Conservation (phyloP, 495 filamentous ascomycete genomes). For the Tuber indicum region DNA sequence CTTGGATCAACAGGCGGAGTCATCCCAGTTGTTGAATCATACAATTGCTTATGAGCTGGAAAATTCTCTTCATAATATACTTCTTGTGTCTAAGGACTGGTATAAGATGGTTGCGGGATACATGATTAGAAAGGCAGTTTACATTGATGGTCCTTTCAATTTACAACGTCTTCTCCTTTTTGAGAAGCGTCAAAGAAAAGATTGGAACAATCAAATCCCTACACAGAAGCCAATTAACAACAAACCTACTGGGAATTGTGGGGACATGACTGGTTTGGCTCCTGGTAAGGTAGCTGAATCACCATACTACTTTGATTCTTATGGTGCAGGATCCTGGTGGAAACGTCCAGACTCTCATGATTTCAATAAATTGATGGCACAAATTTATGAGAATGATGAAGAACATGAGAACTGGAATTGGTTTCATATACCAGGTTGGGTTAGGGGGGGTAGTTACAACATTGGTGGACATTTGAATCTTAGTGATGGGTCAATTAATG, state of each 20-base stretch:
- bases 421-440: not conserved
- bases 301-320: not conserved
- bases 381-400: too few species aligned
- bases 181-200: not conserved
- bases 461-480: slow-evolving; percentile 7
- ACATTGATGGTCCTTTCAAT: slow-evolving; percentile 9
- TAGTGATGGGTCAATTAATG: not conserved
- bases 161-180: slow-evolving; percentile 14
- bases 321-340: not conserved
- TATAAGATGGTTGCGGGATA: slow-evolving; percentile 11
- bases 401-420: not conserved
- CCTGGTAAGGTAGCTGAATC: too few species aligned
- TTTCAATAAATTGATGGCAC: not conserved
- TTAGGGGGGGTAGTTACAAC: slow-evolving; percentile 11
- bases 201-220: not conserved
- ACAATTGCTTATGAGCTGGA: not conserved
- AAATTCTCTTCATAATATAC: not conserved
- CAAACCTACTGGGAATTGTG: not conserved
- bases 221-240: not conserved
- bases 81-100: slow-evolving; percentile 14
- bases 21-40: not conserved
- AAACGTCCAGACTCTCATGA: not conserved
- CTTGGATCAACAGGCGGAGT: not conserved
- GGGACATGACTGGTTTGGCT: too few species aligned
- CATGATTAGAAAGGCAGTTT: slow-evolving; percentile 6